Evolutionary conservation across 1,284 basidiomycete species (phyloP), one percentile per base, ranked within the genome.

Genomic region (Puccinia hordei): DNA sequence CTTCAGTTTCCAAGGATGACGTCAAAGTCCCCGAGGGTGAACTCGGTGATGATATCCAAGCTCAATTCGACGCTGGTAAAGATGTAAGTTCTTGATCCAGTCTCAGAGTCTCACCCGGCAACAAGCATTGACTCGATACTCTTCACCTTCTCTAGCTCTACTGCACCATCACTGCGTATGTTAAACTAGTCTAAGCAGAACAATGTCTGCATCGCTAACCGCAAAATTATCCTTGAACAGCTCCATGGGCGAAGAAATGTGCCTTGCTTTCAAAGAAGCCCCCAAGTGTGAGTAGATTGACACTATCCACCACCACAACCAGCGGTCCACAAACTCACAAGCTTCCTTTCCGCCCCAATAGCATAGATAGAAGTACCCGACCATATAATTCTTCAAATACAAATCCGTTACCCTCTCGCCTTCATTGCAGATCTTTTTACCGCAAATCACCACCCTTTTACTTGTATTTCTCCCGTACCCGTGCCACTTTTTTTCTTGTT

Each of bases 1-100:
- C 1, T 38, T 38, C 24, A 78, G 76, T 85, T 84, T 55, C 92
- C 85, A 99, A 99, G 90, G 94, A 98, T 86, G 96, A 99, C 87
- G 93, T 99, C 87, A 92, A 91, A 87, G 87, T 98, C 83, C 97
- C 96, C 76, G 95, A 98, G 82, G 88, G 90, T 81, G 92, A 94
- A 22, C 83, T 98, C 76, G 96, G 96, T 83, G 88, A 89, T 81
- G 87, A 92, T 83, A 95, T 99, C 84, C 83, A 89, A 85, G 82
- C 82, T 41, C 91, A 87, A 68, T 98, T 97, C 86, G 92, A 97
- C 0, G 91, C 89, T 0, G 94, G 93, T 87, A 94, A 95, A 88
- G 94, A 96, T 59, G 76, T 78, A 59, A 33, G 76, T 38, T n/a
- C n/a, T n/a, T 1, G 9, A 19, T 55, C 27, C 13, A 12, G 1